Evolutionary conservation across 768 basidiomycete genomes (phyloP).

Genomic region (Tephrocybe sp.): DNA sequence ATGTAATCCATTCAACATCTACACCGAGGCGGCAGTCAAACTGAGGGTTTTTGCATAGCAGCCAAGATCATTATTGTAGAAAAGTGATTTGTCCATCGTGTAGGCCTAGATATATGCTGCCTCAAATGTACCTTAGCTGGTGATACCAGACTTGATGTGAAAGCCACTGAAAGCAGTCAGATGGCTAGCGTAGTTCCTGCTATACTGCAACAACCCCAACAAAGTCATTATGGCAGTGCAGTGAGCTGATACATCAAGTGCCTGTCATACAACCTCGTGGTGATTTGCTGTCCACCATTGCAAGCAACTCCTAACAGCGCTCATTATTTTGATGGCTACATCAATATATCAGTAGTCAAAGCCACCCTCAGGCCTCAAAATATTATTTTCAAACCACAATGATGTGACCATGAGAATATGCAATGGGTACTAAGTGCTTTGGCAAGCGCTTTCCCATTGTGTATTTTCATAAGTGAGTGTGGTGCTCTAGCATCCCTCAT

Average conservation of each 20-base stretch:
- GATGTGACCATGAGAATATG: too few relatives aligned
- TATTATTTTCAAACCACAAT: too few relatives aligned
- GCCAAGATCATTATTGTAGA: constrained; percentile 5
- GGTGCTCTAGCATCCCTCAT: too few relatives aligned
- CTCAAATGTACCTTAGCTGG: constrained; percentile 7
- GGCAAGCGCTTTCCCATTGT: too few relatives aligned
- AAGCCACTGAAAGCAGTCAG: constrained; percentile 15
- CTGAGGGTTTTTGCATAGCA: constrained; percentile 12
- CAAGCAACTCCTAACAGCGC: constrained; percentile 8
- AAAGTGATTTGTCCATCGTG: constrained; percentile 17
- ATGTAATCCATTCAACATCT: too few relatives aligned
- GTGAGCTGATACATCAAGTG: background rate
- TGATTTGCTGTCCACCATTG: constrained; percentile 16
- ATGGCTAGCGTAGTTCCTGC: constrained; percentile 14
- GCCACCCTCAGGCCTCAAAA: too few relatives aligned
- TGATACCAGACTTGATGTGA: constrained; percentile 10
- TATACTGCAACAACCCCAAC: constrained; percentile 9
- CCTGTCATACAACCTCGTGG: background rate
- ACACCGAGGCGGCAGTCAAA: too few relatives aligned
- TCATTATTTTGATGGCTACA: constrained; percentile 21
- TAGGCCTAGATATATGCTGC: constrained; percentile 18
- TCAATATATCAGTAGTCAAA: constrained; percentile 21
- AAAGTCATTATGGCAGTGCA: background rate
- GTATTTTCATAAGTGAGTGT: too few relatives aligned
- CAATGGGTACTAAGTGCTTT: too few relatives aligned